Evolutionary conservation across 345 rosid species (phyloP).

Genomic region (Psidium guajava): DNA sequence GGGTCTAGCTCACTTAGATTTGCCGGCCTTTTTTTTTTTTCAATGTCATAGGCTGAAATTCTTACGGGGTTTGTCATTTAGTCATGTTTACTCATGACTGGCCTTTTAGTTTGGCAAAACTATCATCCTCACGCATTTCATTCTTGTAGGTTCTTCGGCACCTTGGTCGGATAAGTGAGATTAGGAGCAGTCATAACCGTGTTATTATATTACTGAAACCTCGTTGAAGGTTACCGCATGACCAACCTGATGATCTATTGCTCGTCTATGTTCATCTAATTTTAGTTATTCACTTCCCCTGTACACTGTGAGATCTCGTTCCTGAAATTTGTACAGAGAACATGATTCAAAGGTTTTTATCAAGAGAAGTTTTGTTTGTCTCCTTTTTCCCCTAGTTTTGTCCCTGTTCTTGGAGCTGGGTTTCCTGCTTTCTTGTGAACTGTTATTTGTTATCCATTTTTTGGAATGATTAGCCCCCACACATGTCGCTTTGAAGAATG

Average conservation of each 20-base stretch:
- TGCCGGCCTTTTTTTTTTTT: background rate
- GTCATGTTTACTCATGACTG: background rate
- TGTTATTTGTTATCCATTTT: background rate
- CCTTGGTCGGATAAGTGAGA: slow-evolving; percentile 79
- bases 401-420: background rate
- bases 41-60: background rate
- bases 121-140: background rate
- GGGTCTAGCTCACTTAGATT: background rate
- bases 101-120: background rate
- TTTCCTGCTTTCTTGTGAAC: background rate
- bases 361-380: background rate
- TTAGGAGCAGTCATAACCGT: slow-evolving; percentile 65
- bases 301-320: background rate
- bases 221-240: slow-evolving; percentile 10
- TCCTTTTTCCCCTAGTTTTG: background rate
- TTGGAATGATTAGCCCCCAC: background rate
- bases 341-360: background rate
- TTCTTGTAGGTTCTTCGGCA: slow-evolving; percentile 73
- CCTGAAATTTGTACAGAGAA: background rate
- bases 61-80: background rate
- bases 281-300: background rate
- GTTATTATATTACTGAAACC: slow-evolving; percentile 68
- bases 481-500: background rate
- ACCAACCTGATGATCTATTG: background rate
- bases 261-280: background rate